phyloP scores from a whole-genome alignment of 2,329 filamentous ascomycete species.

The Penicillium griseofulvum region DNA sequence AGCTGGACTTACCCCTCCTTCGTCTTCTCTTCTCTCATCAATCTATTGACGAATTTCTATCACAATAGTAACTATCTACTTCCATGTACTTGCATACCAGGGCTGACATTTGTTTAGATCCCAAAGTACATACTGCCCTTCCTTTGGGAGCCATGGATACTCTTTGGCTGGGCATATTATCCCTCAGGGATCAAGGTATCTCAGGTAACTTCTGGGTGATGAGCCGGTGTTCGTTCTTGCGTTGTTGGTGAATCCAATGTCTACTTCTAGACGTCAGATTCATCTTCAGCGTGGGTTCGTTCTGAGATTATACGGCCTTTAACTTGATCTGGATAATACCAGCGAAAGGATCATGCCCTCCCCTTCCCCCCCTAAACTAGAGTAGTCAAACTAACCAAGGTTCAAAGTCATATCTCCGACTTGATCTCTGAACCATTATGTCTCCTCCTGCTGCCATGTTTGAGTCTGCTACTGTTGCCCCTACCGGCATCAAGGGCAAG shows the following conservation, averaged over 20 bases:
- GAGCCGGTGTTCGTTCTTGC: conserved; percentile 62
- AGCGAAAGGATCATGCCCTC: conserved; percentile 98
- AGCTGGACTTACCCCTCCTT: conserved; percentile 6
- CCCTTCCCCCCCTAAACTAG: conserved; percentile 38
- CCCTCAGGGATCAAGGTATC: conserved; percentile 49
- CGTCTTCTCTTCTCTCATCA: conserved; percentile 8
- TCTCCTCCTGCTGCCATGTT: conserved; percentile 72
- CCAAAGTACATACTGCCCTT: conserved; percentile 24
- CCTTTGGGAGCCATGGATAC: conserved; percentile 37
- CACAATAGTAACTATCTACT: conserved; percentile 20
- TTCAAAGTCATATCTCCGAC: conserved; percentile 21
- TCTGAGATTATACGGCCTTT: conserved; percentile 80
- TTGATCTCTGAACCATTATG: conserved; percentile 57
- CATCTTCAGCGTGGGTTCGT: conserved; percentile 31
- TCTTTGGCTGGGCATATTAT: conserved; percentile 41
- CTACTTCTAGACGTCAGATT: background rate
- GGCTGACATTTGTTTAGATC: conserved; percentile 18
- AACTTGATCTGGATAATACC: conserved; percentile 99
- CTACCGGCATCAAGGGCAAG: conserved; percentile 43
- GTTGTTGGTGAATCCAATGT: conserved; percentile 26
- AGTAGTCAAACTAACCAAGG: conserved; percentile 42
- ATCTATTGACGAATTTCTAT: conserved; percentile 6
- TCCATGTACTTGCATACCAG: background rate
- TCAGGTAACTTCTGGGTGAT: conserved; percentile 53
- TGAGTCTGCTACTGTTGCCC: conserved; percentile 43